Evolutionary conservation across 495 filamentous ascomycete species (phyloP).

Genomic region (Lophiostoma macrostomum): DNA sequence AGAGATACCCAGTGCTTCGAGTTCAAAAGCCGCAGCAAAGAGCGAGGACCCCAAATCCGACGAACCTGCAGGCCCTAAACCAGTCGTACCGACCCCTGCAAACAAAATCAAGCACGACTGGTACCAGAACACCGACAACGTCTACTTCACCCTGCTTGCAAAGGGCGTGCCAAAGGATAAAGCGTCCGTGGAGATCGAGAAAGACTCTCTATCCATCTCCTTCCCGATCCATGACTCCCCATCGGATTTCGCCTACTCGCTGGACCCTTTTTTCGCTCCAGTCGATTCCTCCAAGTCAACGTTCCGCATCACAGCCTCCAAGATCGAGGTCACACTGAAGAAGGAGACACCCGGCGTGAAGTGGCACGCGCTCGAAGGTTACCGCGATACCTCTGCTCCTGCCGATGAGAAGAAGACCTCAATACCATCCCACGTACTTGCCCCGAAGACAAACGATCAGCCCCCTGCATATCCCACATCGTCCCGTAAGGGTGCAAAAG

Average conservation of each 20-base stretch:
- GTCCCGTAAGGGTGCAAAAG: slow-evolving; percentile 74
- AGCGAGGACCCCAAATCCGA: slow-evolving; percentile 24
- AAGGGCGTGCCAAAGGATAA: slow-evolving; percentile 69
- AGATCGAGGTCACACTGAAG: slow-evolving; percentile 75
- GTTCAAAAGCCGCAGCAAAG: slow-evolving; percentile 24
- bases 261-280: slow-evolving; percentile 66
- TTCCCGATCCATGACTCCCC: slow-evolving; percentile 60
- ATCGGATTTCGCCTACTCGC: slow-evolving; percentile 62
- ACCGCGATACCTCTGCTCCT: slow-evolving; percentile 32
- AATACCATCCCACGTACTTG: slow-evolving; percentile 15
- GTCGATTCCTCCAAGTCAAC: slow-evolving; percentile 61
- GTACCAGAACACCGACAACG: slow-evolving; percentile 67
- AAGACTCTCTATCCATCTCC: slow-evolving; percentile 56
- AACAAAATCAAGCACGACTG: slow-evolving; percentile 74
- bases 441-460: slow-evolving; percentile 3
- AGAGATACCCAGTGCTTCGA: slow-evolving; percentile 45
- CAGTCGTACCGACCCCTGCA: slow-evolving; percentile 48
- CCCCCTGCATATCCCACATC: slow-evolving; percentile 81
- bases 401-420: slow-evolving; percentile 16
- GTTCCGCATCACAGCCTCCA: slow-evolving; percentile 67
- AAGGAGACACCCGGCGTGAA: slow-evolving; percentile 68
- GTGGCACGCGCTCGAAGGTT: slow-evolving; percentile 69
- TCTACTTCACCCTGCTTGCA: slow-evolving; percentile 67
- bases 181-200: slow-evolving; percentile 55
- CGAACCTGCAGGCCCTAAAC: slow-evolving; percentile 18